These are phyloP conservation scores for Scheffersomyces amazonensis DNA, from an alignment of 805 yeast genomes.

Conservation along the genomic window DNA sequence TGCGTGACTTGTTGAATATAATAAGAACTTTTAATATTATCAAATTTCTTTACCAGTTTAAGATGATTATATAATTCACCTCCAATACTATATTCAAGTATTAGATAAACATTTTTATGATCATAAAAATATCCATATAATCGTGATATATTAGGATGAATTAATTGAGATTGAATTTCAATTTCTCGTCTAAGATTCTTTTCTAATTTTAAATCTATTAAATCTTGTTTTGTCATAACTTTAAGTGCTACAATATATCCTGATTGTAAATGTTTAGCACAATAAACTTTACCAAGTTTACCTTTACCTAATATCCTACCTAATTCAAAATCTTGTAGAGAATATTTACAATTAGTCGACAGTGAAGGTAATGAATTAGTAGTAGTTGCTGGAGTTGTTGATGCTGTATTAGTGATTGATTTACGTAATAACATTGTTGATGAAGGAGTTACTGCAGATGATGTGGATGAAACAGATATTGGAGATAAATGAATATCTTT, in stretches of 20 bases:
- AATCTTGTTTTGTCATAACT: slow-evolving; percentile 82
- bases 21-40: slow-evolving; percentile 70
- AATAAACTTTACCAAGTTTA: slow-evolving; percentile 88
- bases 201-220: slow-evolving; percentile 71
- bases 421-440: neutral
- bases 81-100: slow-evolving; percentile 78
- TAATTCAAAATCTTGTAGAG: slow-evolving; percentile 71
- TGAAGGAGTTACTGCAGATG: neutral
- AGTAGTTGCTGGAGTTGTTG: neutral
- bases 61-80: slow-evolving; percentile 84
- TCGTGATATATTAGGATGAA: slow-evolving; percentile 78
- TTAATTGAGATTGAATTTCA: slow-evolving; percentile 78
- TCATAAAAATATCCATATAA: slow-evolving; percentile 87
- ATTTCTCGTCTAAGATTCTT: slow-evolving; percentile 87
- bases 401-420: no score
- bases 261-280: slow-evolving; percentile 71
- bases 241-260: slow-evolving; percentile 88
- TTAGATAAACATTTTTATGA: slow-evolving; percentile 70
- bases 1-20: slow-evolving; percentile 81
- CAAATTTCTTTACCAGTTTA: slow-evolving; percentile 64
- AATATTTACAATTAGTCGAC: slow-evolving; percentile 2
- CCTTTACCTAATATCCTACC: slow-evolving; percentile 91
- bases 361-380: neutral
- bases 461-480: neutral
- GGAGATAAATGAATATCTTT: neutral